Base-by-base conservation (phyloP, 192 early-diverging fungal genomes). In the Oehlia diaphana region DNA sequence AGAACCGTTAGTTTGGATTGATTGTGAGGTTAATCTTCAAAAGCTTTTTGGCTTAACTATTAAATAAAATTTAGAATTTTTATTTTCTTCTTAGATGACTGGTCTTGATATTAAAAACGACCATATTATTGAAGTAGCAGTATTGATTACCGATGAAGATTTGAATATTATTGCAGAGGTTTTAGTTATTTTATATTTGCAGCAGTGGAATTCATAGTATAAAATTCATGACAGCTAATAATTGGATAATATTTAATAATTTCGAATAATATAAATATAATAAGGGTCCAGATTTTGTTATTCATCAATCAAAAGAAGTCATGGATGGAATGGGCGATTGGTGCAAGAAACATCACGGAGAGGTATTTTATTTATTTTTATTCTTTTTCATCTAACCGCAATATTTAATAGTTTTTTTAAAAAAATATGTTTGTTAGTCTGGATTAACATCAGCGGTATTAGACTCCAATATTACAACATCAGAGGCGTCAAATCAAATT, bases 241-340 rank as follows among this genome's bases (percentile, higher is more conserved):
- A 58, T 80, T 37, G 1, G 5, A 6, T 37, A 9, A 31, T 49
- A 35, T 44, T 81, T 53, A 74, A 65, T 23, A 72, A 12, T 10
- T 47, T 47, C 44, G 44, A 47, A 47, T 12, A 47, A 47, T 44
- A 61, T 31, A 23, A 47, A 47, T 44, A 61, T 31, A 23, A 62
- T 14, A 77, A 91, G 91, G 89, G 92, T 4, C 90, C 91, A 2
- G 88, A 91, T 67, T 83, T 96, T 39, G 86, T 93, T 50, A 93
- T 96, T 80, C 89, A 90, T 77, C 94, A 95, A 75, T 83, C 90
- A 13, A 87, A 92, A 72, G 82, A 86, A 19, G 81, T 96, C 16
- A 89, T 99, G 90, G 92, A 97, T 61, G 81, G 81, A 8, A 99
- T 99, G 97, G 87, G 94, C 75, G 93, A 93, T 39, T 99, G 97